These are phyloP conservation scores for Alternaria rosae DNA, from an alignment of 2,329 filamentous ascomycete species.

Conservation along the genomic window DNA sequence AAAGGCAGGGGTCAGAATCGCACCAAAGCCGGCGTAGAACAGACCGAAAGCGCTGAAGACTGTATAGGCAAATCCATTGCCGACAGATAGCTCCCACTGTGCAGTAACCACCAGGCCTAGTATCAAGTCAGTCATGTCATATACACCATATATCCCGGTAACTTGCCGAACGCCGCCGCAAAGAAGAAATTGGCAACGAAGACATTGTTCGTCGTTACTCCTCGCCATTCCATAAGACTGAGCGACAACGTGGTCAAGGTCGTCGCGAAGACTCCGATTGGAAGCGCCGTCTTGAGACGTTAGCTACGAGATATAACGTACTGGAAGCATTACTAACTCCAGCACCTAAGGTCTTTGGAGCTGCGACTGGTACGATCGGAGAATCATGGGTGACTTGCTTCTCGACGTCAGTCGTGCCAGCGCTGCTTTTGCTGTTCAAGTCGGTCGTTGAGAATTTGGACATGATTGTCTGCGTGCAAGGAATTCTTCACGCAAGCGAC, in stretches of 20 bases:
- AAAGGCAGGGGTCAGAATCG: conserved; percentile 57
- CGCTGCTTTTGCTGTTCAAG: conserved; percentile 11
- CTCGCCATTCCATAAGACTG: conserved; percentile 64
- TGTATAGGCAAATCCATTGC: conserved; percentile 63
- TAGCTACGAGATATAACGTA: background rate
- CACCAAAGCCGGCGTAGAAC: conserved; percentile 60
- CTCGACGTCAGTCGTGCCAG: conserved; percentile 19
- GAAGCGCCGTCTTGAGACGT: conserved; percentile 55
- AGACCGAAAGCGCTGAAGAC: conserved; percentile 63
- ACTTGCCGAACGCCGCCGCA: conserved; percentile 56
- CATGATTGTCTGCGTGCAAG: background rate
- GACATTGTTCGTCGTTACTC: conserved; percentile 59
- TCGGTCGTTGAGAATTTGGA: background rate
- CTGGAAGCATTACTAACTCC: conserved; percentile 10
- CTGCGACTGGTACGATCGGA: background rate
- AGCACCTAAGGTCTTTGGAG: conserved; percentile 21
- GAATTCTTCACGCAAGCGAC: background rate
- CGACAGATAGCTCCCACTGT: conserved; percentile 63
- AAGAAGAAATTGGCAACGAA: conserved; percentile 66
- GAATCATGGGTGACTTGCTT: conserved; percentile 21
- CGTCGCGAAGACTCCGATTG: conserved; percentile 62
- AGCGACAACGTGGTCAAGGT: conserved; percentile 63
- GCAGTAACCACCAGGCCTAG: conserved; percentile 59
- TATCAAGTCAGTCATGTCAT: background rate
- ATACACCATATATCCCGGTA: background rate